Base-by-base conservation (phyloP, 306 rosid species). In the Cicer chorassanicum region DNA sequence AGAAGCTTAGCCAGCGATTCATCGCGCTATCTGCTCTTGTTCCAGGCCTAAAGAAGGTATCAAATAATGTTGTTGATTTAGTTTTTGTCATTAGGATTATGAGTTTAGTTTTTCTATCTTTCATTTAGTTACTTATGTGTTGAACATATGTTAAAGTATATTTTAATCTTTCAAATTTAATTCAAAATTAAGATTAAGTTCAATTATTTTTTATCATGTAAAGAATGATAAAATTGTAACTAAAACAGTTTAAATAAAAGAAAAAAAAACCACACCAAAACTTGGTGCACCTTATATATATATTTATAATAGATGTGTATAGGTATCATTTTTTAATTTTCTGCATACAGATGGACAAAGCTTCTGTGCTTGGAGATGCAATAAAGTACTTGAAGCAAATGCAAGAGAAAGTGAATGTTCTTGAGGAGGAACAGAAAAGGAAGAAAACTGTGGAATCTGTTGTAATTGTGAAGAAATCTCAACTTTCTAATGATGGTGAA, bases 361-460 rank as follows among this genome's bases (percentile, higher is more conserved):
- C 97, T 83, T 91, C 98, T 70, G 97, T 94, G 84, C 97, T 94
- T 81, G 96, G 95, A 78, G 98, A 92, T 78, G 89, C 98, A 18
- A 90, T 92, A 6, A 90, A 87, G 82, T 88, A 94, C 87, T 74
- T 94, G 89, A 90, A 94, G 73, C 89, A 94, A 45, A 76, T 94
- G 80, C 96, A 91, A 81, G 97, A 94, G 78, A 85, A 79, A 79
- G 93, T 88, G 82, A 90, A 74, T 70, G 68, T 67, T 43, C 93
- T 94, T 41, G 98, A 94, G 87, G 97, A 94, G 84, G 97, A 93
- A 75, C 90, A 86, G 65, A 82, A 70, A 6, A 82, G 79, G 70
- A 85, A 74, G 86, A 88, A 82, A 70, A 86, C 65, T 62, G 83
- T 83, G 81, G 95, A 92, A 82, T 83, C 96, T 0, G 97, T 90